Percentiles rank a stretch among this genome's conserved stretches.
Conservation (phyloP, 768 basidiomycete genomes). For the Russula abietina region DNA sequence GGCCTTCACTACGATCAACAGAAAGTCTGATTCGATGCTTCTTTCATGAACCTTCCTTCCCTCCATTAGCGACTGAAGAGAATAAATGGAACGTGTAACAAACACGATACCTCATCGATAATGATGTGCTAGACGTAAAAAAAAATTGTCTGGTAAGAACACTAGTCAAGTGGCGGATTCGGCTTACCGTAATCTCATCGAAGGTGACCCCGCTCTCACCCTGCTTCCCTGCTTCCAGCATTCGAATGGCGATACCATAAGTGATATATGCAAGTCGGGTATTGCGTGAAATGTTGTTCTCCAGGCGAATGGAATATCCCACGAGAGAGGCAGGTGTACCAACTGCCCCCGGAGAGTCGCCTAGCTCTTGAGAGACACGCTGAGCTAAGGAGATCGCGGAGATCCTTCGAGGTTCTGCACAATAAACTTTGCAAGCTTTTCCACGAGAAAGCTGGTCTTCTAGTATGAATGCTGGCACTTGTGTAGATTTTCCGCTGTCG, state of each 20-base stretch:
- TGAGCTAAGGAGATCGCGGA: slow-evolving; percentile 95
- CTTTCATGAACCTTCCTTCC: slow-evolving; percentile 82
- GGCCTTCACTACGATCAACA: slow-evolving; percentile 87
- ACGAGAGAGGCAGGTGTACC: slow-evolving; percentile 76
- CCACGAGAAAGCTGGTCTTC: slow-evolving; percentile 83
- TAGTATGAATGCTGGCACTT: slow-evolving; percentile 89
- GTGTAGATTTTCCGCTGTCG: slow-evolving; percentile 89
- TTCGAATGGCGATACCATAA: slow-evolving; percentile 91
- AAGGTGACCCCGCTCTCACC: slow-evolving; percentile 74
- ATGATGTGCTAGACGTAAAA: slow-evolving; percentile 67
- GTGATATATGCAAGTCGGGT: slow-evolving; percentile 83
- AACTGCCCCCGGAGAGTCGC: slow-evolving; percentile 72
- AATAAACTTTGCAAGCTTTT: slow-evolving; percentile 81
- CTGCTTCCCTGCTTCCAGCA: slow-evolving; percentile 82
- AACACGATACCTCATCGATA: slow-evolving; percentile 70
- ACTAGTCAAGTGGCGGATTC: slow-evolving; percentile 7
- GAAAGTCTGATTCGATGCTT: slow-evolving; percentile 94
- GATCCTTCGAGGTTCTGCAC: slow-evolving; percentile 93
- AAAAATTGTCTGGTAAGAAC: slow-evolving; percentile 16
- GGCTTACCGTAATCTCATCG: slow-evolving; percentile 85
- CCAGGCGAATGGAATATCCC: slow-evolving; percentile 91
- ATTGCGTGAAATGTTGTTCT: slow-evolving; percentile 74
- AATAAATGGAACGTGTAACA: slow-evolving; percentile 15
- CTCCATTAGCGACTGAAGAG: background rate
- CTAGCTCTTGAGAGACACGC: slow-evolving; percentile 88